Base-by-base conservation (phyloP, 169 alveolate genomes). In the Cryptosporidium parvum region DNA sequence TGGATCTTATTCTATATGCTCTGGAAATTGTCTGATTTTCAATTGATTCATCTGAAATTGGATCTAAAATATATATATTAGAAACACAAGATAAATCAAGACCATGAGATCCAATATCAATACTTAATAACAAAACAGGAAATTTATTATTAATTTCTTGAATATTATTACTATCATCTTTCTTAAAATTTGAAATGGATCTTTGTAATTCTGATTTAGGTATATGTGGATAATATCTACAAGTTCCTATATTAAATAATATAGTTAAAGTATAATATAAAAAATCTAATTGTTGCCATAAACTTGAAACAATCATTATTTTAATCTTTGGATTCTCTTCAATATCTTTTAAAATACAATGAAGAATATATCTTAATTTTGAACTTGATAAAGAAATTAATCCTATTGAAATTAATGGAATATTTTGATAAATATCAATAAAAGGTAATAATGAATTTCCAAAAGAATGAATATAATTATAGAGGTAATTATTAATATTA, bases 51-150 rank as follows among this genome's bases (percentile, higher is more conserved):
- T 75, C 73, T 10, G 73, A 45, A 56, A 75, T 75, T 58, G 86
- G 86, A 61, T 75, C 86, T 26, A 75, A 18, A 37, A 75, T 75
- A 44, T 75, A 75, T 6, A 75, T 16, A 39, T 59, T 59, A 3
- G 75, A 35, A 9, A 75, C 86, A 26, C 86, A 75, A 61, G 86
- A 75, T 23, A 75, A 33, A 39, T 75, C 86, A 6, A 75, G 42
- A 14, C 86, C 86, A 61, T 75, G 86, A 35, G 86, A 75, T 37
- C 86, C 86, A 21, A 75, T 56, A 56, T 75, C 86, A 12, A 75
- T 42, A 61, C 75, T 59, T 59, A 75, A 44, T 59, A 75, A 44
- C 18, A 75, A 29, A 0, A 75, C 86, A 21, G 58, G 69, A 16
- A 59, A 59, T 4, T 23, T 2, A 10, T 37, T 56, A 3, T 56